Conservation (phyloP, 2,329 filamentous ascomycete species). For the Neopestalotiopsis sp. region DNA sequence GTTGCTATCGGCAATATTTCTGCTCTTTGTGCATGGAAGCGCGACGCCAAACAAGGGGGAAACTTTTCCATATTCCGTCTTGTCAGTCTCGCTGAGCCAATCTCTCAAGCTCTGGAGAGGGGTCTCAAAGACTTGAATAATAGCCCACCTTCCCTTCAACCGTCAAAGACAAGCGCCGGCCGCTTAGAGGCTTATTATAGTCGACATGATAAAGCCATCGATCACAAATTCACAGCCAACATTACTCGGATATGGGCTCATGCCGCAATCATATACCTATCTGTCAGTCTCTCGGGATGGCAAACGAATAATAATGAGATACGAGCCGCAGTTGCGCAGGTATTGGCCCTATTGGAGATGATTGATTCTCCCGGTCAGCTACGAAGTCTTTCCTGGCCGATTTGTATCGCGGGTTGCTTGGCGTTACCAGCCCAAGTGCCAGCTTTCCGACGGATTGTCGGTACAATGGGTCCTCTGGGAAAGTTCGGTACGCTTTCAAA, state of each 20-base stretch:
- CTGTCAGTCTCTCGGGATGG: constrained; percentile 11
- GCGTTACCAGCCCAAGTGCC: neutral
- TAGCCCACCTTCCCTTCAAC: neutral
- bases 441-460: neutral
- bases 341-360: neutral
- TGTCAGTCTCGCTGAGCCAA: neutral
- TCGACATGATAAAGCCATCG: neutral
- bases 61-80: neutral
- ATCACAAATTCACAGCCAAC: neutral
- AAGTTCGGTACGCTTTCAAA: neutral
- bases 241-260: constrained; percentile 1
- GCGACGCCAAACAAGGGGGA: neutral
- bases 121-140: neutral
- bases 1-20: constrained; percentile 4
- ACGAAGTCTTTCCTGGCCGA: constrained; percentile 7
- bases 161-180: neutral
- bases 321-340: neutral
- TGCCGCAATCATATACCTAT: constrained; percentile 1
- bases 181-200: constrained; percentile 1
- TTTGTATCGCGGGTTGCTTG: constrained; percentile 1
- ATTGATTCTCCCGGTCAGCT: neutral
- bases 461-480: neutral
- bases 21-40: constrained; percentile 9
- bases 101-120: neutral
- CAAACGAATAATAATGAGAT: neutral